phyloP scores from a whole-genome alignment of 2,329 filamentous ascomycete species.

The Xylariaceae sp. region DNA sequence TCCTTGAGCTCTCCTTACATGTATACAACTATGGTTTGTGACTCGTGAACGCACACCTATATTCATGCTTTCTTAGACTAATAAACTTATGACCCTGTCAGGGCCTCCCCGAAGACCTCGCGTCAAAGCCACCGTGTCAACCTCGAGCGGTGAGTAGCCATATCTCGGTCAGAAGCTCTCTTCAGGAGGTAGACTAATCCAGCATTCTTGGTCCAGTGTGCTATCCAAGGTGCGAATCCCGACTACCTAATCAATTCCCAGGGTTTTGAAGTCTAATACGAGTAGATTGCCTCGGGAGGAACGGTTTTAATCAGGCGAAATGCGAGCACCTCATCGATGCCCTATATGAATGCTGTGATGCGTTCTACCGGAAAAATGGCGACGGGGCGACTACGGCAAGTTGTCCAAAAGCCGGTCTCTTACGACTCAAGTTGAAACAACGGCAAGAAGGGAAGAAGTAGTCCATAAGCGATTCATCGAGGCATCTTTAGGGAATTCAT shows the following conservation, averaged over 20 bases:
- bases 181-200: constrained; percentile 1
- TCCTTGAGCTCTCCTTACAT: background rate
- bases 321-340: constrained; percentile 76
- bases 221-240: constrained; percentile 69
- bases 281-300: constrained; percentile 76
- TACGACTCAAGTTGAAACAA: constrained; percentile 84
- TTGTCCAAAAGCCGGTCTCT: constrained; percentile 77
- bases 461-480: background rate
- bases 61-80: background rate
- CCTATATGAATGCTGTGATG: constrained; percentile 88
- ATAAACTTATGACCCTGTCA: constrained; percentile 6
- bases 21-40: constrained; percentile 23
- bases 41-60: background rate
- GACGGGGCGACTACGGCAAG: constrained; percentile 71
- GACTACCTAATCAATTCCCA: background rate
- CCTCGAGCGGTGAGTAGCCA: constrained; percentile 65
- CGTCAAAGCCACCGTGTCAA: constrained; percentile 76
- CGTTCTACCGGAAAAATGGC: constrained; percentile 77
- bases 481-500: background rate
- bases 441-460: constrained; percentile 41
- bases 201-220: constrained; percentile 55
- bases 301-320: constrained; percentile 79
- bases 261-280: constrained; percentile 15
- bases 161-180: background rate
- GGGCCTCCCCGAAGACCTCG: constrained; percentile 63